Evolutionary conservation across 2,329 filamentous ascomycete genomes (phyloP), one percentile per base, ranked within the genome.

Genomic region (Alternaria infectoria): DNA sequence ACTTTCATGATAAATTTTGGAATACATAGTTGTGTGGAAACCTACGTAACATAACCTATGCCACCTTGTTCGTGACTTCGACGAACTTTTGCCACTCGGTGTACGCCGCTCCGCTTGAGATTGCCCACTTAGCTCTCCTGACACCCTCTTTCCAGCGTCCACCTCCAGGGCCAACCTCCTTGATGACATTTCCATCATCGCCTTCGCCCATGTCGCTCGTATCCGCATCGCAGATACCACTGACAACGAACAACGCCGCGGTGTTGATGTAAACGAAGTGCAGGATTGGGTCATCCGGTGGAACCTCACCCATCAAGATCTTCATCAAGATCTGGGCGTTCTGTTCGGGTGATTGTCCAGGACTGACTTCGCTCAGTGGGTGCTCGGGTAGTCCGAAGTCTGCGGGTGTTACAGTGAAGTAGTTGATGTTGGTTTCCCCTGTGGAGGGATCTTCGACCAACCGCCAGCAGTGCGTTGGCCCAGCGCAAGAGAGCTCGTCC

Each of bases 191-290:
- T 0, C 93, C 92, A 73, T 95, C 91, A 72, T 97, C 93, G 1
- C 90, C 92, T 50, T 86, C 82, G 1, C 92, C 93, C 91, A 96
- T 93, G 75, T 88, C 83, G 76, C 92, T 96, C 28, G 85, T 86
- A 61, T 97, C 91, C 0, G 91, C 88, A 68, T 98, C 95, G 76
- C 93, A 97, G 32, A 97, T 85, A 4, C 96, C 96, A 3, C 93
- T 91, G 4, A 91, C 87, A 0, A 97, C 95, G 57, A 99, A 87
- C 55, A 99, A 83, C 2, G 93, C 93, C 0, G 95, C 94, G 2
- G 95, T 92, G 76, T 99, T 99, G 81, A 98, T 91, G 55, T 98
- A 86, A 19, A 99, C 93, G 76, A 99, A 99, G 76, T 97, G 91
- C 65, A 97, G 81, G 56, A 99, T 92, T 0, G 96, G 93, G 71